Percentiles rank a stretch among this genome's conserved stretches.
Evolutionary conservation across 2,329 filamentous ascomycete genomes (phyloP).

Genomic region (Neofusicoccum umdonicola): DNA sequence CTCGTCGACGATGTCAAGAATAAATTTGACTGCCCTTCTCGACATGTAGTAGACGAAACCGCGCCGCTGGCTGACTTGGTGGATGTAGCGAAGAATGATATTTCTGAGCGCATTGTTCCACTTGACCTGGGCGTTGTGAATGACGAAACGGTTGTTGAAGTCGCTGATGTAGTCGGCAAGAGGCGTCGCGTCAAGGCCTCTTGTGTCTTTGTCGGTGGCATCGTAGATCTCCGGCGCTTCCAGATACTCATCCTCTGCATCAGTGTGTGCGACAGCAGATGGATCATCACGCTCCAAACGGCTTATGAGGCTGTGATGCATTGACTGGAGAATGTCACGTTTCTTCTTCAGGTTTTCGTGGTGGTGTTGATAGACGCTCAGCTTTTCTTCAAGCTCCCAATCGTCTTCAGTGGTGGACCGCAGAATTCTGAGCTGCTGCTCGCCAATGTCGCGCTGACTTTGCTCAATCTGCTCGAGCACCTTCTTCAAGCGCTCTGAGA

Average conservation of each 20-base stretch:
- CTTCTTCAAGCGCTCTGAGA: conserved; percentile 75
- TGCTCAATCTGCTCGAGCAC: conserved; percentile 74
- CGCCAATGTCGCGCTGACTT: conserved; percentile 70
- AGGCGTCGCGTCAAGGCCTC: conserved; percentile 63
- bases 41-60: conserved; percentile 99
- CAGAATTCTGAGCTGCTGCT: conserved; percentile 66
- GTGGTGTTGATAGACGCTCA: conserved; percentile 56
- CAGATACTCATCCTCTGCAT: conserved; percentile 44
- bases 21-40: conserved; percentile 92
- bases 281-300: conserved; percentile 59
- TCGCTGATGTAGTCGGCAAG: conserved; percentile 84
- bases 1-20: conserved; percentile 94
- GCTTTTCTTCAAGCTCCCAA: conserved; percentile 54
- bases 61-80: conserved; percentile 92
- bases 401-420: conserved; percentile 50
- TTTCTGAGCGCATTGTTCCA: conserved; percentile 97
- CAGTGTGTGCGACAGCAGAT: conserved; percentile 38
- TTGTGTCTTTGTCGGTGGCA: conserved; percentile 42
- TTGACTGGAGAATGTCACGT: conserved; percentile 57
- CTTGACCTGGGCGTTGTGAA: conserved; percentile 96
- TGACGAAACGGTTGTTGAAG: conserved; percentile 97
- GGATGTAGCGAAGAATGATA: conserved; percentile 94
- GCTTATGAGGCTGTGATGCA: conserved; percentile 57
- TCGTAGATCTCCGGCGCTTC: conserved; percentile 56
- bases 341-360: conserved; percentile 57